These are phyloP conservation scores for Erysimum pusillum DNA, from an alignment of 441 rosid genomes.

Conservation along the genomic window DNA sequence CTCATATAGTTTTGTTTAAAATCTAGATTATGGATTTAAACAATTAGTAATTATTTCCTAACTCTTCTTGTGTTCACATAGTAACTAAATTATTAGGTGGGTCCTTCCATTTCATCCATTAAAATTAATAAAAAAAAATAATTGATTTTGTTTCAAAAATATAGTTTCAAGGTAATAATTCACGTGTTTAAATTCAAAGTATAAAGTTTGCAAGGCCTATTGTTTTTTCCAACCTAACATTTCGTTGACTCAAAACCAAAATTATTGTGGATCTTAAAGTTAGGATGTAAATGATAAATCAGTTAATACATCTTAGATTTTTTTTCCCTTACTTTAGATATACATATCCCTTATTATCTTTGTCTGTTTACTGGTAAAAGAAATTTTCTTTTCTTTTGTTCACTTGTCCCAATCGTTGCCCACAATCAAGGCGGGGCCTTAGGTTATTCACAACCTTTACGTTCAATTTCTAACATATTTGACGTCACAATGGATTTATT, in stretches of 20 bases:
- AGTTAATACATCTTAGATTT: neutral
- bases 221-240: neutral
- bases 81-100: neutral
- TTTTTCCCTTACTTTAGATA: slow-evolving; percentile 7
- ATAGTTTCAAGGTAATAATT: neutral
- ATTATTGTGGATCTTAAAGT: neutral
- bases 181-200: slow-evolving; percentile 13
- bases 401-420: slow-evolving; percentile 42
- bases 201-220: neutral
- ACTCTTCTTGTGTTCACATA: slow-evolving; percentile 22
- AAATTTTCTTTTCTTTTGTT: slow-evolving; percentile 38
- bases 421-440: slow-evolving; percentile 47
- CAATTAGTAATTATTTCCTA: neutral
- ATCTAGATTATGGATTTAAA: slow-evolving; percentile 2
- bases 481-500: slow-evolving; percentile 44
- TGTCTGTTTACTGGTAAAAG: slow-evolving; percentile 43
- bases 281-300: slow-evolving; percentile 7
- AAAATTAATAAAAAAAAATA: neutral
- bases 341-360: neutral
- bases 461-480: slow-evolving; percentile 20
- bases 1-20: neutral
- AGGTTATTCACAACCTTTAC: slow-evolving; percentile 36
- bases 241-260: neutral
- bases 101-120: slow-evolving; percentile 15
- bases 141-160: neutral